Evolutionary conservation across 176 grass and related monocot genomes (phyloP).

Genomic region (Avena sativa): DNA sequence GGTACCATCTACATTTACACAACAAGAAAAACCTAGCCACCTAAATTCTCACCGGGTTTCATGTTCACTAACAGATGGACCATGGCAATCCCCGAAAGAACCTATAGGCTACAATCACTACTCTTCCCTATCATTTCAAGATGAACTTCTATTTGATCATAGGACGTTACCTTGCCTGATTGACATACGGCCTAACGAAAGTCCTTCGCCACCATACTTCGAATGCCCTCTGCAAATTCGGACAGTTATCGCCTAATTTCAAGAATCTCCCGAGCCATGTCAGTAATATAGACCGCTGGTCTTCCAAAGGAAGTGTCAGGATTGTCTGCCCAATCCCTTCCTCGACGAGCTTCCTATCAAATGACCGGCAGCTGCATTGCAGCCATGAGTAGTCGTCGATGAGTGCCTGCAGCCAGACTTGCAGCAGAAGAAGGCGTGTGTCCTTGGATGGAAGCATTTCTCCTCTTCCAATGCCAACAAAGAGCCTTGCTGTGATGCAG

Average conservation of each 20-base stretch:
- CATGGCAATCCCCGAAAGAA: constrained; percentile 35
- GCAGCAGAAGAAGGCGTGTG: constrained; percentile 56
- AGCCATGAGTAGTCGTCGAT: constrained; percentile 93
- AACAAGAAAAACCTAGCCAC: not conserved
- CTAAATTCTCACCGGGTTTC: constrained; percentile 18
- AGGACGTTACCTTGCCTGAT: constrained; percentile 42
- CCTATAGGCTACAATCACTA: constrained; percentile 39
- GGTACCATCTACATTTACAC: constrained; percentile 34
- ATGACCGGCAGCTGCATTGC: constrained; percentile 65
- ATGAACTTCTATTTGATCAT: constrained; percentile 18
- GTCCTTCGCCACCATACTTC: constrained; percentile 98
- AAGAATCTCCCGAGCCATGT: constrained; percentile 81
- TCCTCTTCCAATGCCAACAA: constrained; percentile 83
- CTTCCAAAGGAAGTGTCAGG: constrained; percentile 80
- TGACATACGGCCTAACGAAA: constrained; percentile 81
- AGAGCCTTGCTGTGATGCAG: constrained; percentile 73
- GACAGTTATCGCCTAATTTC: constrained; percentile 72
- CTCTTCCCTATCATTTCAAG: constrained; percentile 33
- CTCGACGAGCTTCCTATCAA: constrained; percentile 84
- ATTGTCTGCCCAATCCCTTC: constrained; percentile 87
- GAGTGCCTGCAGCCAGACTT: constrained; percentile 77
- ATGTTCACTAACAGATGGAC: constrained; percentile 38
- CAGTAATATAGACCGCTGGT: constrained; percentile 72
- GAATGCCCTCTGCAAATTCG: constrained; percentile 86
- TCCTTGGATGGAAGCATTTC: constrained; percentile 79